Evolutionary conservation across 805 yeast genomes (phyloP), one percentile per base, ranked within the genome.

Genomic region (Lachancea quebecensis): DNA sequence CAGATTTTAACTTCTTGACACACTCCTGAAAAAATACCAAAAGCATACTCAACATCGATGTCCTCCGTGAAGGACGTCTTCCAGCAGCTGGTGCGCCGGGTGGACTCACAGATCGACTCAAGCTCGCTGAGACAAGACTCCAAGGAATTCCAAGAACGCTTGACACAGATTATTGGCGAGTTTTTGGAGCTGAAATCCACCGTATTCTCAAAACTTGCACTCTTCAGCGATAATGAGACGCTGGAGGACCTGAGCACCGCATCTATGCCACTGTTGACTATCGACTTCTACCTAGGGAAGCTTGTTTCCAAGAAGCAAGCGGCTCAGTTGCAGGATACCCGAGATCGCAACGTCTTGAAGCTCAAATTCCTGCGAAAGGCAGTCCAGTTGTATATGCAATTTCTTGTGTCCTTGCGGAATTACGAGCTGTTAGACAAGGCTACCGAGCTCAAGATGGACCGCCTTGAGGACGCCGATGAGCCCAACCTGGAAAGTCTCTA

Each of bases 181-280:
- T 68, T 80, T 53, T 53, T 68, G n/a, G 54, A 67, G n/a, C 59
- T 83, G 30, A 70, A 74, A 49, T 49, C 53, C 1, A 59, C 68
- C 10, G 69, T 82, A 1, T 51, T 50, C 33, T 65, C 70, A 10
- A 64, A 66, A n/a, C 62, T 80, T 14, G 70, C 79, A 2, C 60
- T 88, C 18, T 88, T 85, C 65, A 83, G 91, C 54, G 64, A 67
- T 10, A 87, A 87, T 60, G 96, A 89, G 59, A 57, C 72, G 0
- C 47, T 85, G 2, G 85, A 79, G 0, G 97, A 89, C 54, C 56
- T 89, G 10, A 69, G 75, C 34, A 82, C 95, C 0, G 59, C 66
- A 4, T 79, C 85, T 37, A 59, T 89, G 15, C 78, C 77, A 46
- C 85, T 75, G 51, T 58, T 86, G 15, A 66, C 76, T 4, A 57